Conservation (phyloP, 2,329 filamentous ascomycete genomes). For the Bipolaris victoriae region DNA sequence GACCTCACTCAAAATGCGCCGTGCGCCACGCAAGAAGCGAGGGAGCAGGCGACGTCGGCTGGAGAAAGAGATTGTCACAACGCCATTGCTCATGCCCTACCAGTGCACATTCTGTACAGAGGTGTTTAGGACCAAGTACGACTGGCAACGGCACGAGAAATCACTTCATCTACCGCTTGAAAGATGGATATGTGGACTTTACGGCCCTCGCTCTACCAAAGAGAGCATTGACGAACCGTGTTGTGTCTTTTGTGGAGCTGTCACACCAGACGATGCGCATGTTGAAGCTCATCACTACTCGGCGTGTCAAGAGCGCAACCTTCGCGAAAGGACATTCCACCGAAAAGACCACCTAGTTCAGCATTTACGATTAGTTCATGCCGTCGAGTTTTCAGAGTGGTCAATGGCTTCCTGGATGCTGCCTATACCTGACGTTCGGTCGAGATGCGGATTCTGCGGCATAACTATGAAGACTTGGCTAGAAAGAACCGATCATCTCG, state of each 20-base stretch:
- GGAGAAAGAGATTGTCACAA: constrained; percentile 11
- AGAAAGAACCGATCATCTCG: constrained; percentile 34
- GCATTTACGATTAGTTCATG: constrained; percentile 35
- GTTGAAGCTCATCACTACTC: constrained; percentile 29
- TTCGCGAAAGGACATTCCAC: constrained; percentile 36
- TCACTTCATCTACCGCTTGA: constrained; percentile 37
- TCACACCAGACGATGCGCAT: constrained; percentile 21
- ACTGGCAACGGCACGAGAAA: constrained; percentile 42
- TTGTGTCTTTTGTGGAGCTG: constrained; percentile 32
- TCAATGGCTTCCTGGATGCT: constrained; percentile 37
- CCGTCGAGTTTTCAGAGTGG: constrained; percentile 41
- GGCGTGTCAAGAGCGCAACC: constrained; percentile 27
- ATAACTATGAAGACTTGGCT: constrained; percentile 28
- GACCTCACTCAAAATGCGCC: constrained; percentile 20
- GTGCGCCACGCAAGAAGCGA: constrained; percentile 20
- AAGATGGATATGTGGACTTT: constrained; percentile 33
- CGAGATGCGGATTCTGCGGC: constrained; percentile 35
- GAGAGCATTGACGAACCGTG: constrained; percentile 20
- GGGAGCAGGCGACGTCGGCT: constrained; percentile 16
- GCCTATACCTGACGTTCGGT: constrained; percentile 29
- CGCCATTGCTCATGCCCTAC: constrained; percentile 24
- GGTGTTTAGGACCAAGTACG: constrained; percentile 38
- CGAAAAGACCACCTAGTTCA: constrained; percentile 40
- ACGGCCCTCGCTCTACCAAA: constrained; percentile 18
- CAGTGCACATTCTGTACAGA: constrained; percentile 43